Conservation (phyloP, 1,139 yeast genomes). For the Blastobotrys raffinosifermentans region DNA sequence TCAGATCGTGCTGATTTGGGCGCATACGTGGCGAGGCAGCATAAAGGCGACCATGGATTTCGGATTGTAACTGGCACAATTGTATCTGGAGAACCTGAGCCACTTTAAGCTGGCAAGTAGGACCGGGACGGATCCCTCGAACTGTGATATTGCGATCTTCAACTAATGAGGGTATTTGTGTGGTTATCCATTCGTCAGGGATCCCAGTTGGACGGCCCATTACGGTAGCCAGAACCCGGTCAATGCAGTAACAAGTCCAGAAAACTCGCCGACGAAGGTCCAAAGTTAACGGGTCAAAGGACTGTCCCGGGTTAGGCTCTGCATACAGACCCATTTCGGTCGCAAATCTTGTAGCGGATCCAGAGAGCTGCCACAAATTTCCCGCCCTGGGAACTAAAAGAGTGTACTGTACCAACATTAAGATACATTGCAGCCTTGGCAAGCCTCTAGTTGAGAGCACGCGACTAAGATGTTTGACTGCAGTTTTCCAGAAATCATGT, state of each 20-base stretch:
- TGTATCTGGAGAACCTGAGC: conserved; percentile 7
- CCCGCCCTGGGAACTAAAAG: conserved; percentile 5
- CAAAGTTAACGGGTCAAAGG: conserved; percentile 7
- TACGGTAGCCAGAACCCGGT: conserved; percentile 6
- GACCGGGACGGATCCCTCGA: conserved; percentile 2
- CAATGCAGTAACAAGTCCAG: conserved; percentile 10
- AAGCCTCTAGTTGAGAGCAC: conserved; percentile 1
- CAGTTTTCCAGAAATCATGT: conserved; percentile 4
- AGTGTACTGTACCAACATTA: conserved; percentile 2
- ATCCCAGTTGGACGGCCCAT: conserved; percentile 10
- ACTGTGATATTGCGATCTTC: conserved; percentile 8
- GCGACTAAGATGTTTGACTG: neutral
- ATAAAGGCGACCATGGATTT: conserved; percentile 7
- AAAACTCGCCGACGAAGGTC: conserved; percentile 9
- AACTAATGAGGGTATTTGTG: conserved; percentile 7
- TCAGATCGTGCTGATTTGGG: too few relatives aligned
- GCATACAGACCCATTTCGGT: conserved; percentile 5
- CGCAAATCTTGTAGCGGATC: conserved; percentile 2
- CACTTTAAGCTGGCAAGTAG: conserved; percentile 8
- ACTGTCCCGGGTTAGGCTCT: conserved; percentile 4
- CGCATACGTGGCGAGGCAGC: too few relatives aligned
- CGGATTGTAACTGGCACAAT: conserved; percentile 7
- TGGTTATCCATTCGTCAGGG: conserved; percentile 7
- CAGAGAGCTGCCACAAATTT: conserved; percentile 4
- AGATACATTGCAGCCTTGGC: conserved; percentile 2